These are phyloP conservation scores for Pistacia atlantica DNA, from an alignment of 345 rosid genomes.

Conservation along the genomic window DNA sequence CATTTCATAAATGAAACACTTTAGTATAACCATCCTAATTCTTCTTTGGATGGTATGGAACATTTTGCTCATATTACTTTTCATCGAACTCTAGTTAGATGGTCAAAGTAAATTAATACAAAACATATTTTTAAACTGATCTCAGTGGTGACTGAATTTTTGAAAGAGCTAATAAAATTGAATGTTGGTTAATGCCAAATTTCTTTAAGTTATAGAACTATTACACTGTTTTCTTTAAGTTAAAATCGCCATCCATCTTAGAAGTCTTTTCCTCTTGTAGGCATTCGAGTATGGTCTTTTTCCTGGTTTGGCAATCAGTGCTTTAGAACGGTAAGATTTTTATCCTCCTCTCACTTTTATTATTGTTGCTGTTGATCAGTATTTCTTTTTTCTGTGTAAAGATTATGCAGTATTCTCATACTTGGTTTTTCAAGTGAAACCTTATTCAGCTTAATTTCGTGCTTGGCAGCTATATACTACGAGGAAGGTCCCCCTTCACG, in stretches of 20 bases:
- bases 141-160: background rate
- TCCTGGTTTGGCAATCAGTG: constrained; percentile 84
- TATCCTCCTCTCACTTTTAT: constrained; percentile 13
- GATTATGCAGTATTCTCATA: background rate
- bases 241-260: constrained; percentile 22
- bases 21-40: no score
- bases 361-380: constrained; percentile 1
- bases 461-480: constrained; percentile 68
- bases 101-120: constrained; percentile 3
- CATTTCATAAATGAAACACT: no score
- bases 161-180: background rate
- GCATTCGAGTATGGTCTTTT: constrained; percentile 84
- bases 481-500: constrained; percentile 74
- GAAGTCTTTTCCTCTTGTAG: constrained; percentile 37
- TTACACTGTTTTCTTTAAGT: background rate
- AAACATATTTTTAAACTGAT: constrained; percentile 7
- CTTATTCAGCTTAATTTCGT: constrained; percentile 18
- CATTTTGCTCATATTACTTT: background rate
- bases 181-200: constrained; percentile 1
- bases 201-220: background rate
- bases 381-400: constrained; percentile 1
- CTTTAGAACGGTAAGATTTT: constrained; percentile 74
- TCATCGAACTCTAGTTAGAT: background rate
- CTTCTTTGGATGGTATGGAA: no score
- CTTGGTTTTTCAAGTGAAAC: constrained; percentile 9